phyloP scores from a whole-genome alignment of 2,329 filamentous ascomycete genomes.

The Hymenoscyphus linearis region DNA sequence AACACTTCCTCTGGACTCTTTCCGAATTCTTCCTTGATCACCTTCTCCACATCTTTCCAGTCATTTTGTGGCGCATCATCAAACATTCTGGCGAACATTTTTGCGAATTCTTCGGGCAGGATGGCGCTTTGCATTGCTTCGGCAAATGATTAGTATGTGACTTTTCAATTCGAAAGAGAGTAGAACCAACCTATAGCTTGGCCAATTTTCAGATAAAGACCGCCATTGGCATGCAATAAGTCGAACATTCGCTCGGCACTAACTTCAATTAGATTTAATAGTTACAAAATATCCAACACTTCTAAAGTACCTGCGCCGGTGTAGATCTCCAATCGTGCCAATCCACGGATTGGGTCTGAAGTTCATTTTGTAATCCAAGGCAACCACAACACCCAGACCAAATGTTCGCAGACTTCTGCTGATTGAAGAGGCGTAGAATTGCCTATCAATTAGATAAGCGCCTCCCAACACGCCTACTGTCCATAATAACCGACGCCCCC shows the following conservation, averaged over 20 bases:
- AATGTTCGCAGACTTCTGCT: constrained; percentile 79
- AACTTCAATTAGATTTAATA: not conserved
- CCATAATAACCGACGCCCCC: constrained; percentile 68
- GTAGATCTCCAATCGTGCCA: constrained; percentile 69
- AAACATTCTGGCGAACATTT: constrained; percentile 96
- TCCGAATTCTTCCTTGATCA: constrained; percentile 84
- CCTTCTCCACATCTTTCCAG: constrained; percentile 79
- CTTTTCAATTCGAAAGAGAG: not conserved
- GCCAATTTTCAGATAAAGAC: constrained; percentile 93
- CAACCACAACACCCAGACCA: constrained; percentile 69
- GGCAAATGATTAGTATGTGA: not conserved
- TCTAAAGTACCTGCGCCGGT: constrained; percentile 48
- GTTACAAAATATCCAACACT: not conserved
- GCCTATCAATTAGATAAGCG: constrained; percentile 64
- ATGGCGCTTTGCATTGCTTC: constrained; percentile 86
- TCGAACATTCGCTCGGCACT: constrained; percentile 81
- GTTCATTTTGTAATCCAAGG: constrained; percentile 94
- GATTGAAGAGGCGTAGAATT: constrained; percentile 74
- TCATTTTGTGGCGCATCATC: constrained; percentile 92
- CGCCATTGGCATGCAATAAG: constrained; percentile 79
- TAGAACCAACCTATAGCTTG: constrained; percentile 66
- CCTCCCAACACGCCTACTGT: constrained; percentile 53
- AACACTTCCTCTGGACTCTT: constrained; percentile 80
- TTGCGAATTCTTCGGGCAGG: constrained; percentile 87
- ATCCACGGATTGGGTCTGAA: constrained; percentile 75